Percentiles rank a stretch among this genome's conserved stretches.
Conservation (phyloP, 257 asterid genomes). For the Coffea canephora region DNA sequence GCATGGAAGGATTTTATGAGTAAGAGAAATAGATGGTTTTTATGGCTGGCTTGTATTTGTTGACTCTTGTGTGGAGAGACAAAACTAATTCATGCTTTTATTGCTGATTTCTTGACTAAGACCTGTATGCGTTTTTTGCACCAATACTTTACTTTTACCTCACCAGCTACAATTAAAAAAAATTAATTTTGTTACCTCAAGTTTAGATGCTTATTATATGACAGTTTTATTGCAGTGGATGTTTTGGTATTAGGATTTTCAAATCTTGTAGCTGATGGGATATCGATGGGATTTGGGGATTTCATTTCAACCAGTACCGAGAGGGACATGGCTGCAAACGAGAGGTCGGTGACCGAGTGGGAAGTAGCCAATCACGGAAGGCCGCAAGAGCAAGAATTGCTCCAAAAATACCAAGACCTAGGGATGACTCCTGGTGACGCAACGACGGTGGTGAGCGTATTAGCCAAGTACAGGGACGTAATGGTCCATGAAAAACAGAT, state of each 20-base stretch:
- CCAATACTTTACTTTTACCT: too few species aligned
- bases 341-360: conserved; percentile 54
- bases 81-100: too few species aligned
- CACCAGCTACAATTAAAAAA: too few species aligned
- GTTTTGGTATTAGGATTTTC: conserved; percentile 72
- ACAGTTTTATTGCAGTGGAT: conserved; percentile 39
- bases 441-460: conserved; percentile 42
- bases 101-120: too few species aligned
- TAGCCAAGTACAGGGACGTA: conserved; percentile 52
- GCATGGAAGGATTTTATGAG: too few species aligned
- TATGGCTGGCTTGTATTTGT: too few species aligned
- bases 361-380: conserved; percentile 45
- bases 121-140: too few species aligned
- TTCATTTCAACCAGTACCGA: conserved; percentile 58
- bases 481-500: conserved; percentile 50
- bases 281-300: conserved; percentile 82
- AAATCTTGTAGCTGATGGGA: conserved; percentile 76
- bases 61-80: too few species aligned
- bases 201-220: too few species aligned
- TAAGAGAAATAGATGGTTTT: too few species aligned
- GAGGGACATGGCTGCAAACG: conserved; percentile 56
- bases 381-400: conserved; percentile 39
- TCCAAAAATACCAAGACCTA: conserved; percentile 42
- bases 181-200: too few species aligned
- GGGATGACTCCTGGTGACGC: conserved; percentile 61